Conservation (phyloP, 202 grass and related monocot genomes). For the Digitaria exilis region DNA sequence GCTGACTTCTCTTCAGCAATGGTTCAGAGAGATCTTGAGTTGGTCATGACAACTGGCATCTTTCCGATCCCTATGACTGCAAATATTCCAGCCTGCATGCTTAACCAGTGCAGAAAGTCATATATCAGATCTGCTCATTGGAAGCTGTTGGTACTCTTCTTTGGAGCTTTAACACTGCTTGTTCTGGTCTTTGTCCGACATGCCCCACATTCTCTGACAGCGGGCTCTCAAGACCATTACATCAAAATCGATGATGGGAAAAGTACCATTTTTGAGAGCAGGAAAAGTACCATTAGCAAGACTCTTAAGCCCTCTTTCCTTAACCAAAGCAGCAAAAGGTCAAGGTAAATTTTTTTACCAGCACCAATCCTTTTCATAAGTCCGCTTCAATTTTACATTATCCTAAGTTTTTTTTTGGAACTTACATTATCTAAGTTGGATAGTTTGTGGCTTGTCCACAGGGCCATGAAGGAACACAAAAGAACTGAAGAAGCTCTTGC, state of each 20-base stretch:
- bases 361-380: background rate
- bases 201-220: slow-evolving; percentile 45
- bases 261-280: slow-evolving; percentile 23
- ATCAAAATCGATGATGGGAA: slow-evolving; percentile 47
- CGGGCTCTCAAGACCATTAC: slow-evolving; percentile 54
- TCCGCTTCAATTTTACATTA: slow-evolving; percentile 23
- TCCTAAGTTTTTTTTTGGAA: slow-evolving; percentile 42
- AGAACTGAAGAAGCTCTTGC: slow-evolving; percentile 51
- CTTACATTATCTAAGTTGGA: slow-evolving; percentile 31
- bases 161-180: slow-evolving; percentile 54
- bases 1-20: slow-evolving; percentile 71
- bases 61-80: slow-evolving; percentile 88
- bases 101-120: slow-evolving; percentile 72
- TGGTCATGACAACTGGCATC: slow-evolving; percentile 75
- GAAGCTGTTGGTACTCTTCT: slow-evolving; percentile 57
- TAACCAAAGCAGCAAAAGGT: slow-evolving; percentile 61
- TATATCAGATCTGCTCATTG: slow-evolving; percentile 56
- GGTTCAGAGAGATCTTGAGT: slow-evolving; percentile 88
- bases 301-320: slow-evolving; percentile 57
- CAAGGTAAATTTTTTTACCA: slow-evolving; percentile 57
- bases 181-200: slow-evolving; percentile 55
- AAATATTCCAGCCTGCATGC: slow-evolving; percentile 65
- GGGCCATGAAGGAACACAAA: slow-evolving; percentile 60
- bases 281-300: slow-evolving; percentile 40
- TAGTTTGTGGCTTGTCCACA: slow-evolving; percentile 47